Evolutionary conservation across 768 basidiomycete species (phyloP).

Genomic region (Pulveroboletus sp.): DNA sequence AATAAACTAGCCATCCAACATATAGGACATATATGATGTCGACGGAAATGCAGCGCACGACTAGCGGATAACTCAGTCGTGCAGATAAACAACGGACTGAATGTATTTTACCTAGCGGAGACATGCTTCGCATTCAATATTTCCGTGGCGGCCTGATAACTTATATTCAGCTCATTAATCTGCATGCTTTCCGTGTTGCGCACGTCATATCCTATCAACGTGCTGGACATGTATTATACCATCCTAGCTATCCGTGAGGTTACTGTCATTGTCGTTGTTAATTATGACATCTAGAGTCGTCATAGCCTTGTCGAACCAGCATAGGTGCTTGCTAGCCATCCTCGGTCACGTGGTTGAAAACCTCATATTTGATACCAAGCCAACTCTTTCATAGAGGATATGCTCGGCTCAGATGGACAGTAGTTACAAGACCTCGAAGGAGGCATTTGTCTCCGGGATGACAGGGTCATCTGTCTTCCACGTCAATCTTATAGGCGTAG

Average conservation of each 20-base stretch:
- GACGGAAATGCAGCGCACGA: too few species aligned
- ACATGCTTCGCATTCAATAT: too few species aligned
- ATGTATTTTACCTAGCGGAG: too few species aligned
- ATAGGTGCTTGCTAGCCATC: conserved; percentile 26
- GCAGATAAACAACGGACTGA: too few species aligned
- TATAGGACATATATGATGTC: too few species aligned
- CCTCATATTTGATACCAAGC: too few species aligned
- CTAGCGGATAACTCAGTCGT: too few species aligned
- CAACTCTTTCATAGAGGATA: not conserved
- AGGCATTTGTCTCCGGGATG: conserved; percentile 74
- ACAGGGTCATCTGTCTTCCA: conserved; percentile 65
- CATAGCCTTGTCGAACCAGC: conserved; percentile 42
- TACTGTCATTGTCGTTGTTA: conserved; percentile 38
- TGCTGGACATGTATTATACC: conserved; percentile 55
- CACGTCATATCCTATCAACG: conserved; percentile 46
- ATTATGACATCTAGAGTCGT: conserved; percentile 48
- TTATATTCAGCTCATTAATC: conserved; percentile 49
- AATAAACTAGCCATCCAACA: too few species aligned
- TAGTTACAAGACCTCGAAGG: conserved; percentile 72
- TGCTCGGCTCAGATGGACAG: conserved; percentile 15
- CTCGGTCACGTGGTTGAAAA: conserved; percentile 14
- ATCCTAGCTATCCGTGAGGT: conserved; percentile 49
- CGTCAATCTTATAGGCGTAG: conserved; percentile 63
- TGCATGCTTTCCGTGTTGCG: conserved; percentile 54
- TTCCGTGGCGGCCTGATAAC: too few species aligned